Percentiles rank a stretch among this genome's conserved stretches.
These are phyloP conservation scores for Chlorella variabilis DNA, from an alignment of 163 green algal genomes.

Conservation along the genomic window DNA sequence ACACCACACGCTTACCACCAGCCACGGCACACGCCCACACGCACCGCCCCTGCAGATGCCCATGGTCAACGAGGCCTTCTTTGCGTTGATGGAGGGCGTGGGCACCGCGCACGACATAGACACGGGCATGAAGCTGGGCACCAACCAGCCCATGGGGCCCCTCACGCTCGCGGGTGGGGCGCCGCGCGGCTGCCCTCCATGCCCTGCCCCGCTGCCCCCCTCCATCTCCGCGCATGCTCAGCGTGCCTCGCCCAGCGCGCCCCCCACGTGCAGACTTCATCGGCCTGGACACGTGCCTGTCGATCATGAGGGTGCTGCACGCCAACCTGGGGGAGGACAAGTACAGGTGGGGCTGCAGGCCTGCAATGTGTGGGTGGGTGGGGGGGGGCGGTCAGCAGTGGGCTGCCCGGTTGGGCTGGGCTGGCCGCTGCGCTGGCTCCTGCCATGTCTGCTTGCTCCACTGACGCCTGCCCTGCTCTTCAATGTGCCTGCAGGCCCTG, in stretches of 20 bases:
- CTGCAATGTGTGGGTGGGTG: no score
- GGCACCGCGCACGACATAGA: slow-evolving; percentile 92
- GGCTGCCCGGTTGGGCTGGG: no score
- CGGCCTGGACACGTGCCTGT: slow-evolving; percentile 91
- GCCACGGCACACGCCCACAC: no score
- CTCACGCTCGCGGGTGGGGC: slow-evolving; percentile 73
- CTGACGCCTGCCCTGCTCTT: background rate
- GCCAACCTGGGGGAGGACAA: slow-evolving; percentile 85
- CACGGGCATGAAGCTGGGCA: slow-evolving; percentile 87
- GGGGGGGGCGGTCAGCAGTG: no score
- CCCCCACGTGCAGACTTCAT: slow-evolving; percentile 72
- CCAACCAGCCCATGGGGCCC: slow-evolving; percentile 90
- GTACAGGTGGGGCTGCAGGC: slow-evolving; percentile 63
- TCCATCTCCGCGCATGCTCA: no score
- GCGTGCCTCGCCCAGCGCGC: background rate
- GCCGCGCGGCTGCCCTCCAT: background rate
- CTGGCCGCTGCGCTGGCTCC: no score
- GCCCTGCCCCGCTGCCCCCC: background rate
- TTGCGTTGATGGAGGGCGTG: slow-evolving; percentile 86
- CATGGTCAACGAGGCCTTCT: slow-evolving; percentile 97
- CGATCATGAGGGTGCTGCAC: slow-evolving; percentile 92
- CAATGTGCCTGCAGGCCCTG: slow-evolving; percentile 70
- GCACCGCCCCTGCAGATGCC: slow-evolving; percentile 71
- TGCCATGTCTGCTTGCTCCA: background rate
- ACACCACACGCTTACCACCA: no score